Evolutionary conservation across 1,284 basidiomycete genomes (phyloP).

Genomic region (Boletus mariae): DNA sequence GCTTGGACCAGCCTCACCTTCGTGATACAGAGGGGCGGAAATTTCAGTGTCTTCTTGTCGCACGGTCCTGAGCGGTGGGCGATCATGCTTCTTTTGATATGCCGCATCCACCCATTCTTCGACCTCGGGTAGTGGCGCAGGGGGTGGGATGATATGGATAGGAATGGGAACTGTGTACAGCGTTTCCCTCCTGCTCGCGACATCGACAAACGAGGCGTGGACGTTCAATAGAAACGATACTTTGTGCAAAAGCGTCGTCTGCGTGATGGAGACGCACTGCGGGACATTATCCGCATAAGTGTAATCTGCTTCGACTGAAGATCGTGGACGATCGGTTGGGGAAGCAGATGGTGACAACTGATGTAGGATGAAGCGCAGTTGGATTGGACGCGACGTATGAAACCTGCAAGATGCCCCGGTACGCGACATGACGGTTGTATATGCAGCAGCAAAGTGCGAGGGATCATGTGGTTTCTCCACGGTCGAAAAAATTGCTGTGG

Average conservation of each 20-base stretch:
- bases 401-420: slow-evolving; percentile 80
- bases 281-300: slow-evolving; percentile 50
- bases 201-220: slow-evolving; percentile 68
- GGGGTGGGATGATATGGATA: slow-evolving; percentile 62
- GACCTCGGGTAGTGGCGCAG: slow-evolving; percentile 71
- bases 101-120: slow-evolving; percentile 65
- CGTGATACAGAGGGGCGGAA: slow-evolving; percentile 58
- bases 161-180: slow-evolving; percentile 61
- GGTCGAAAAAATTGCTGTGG: slow-evolving; percentile 15
- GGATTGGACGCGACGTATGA: slow-evolving; percentile 63
- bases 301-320: slow-evolving; percentile 42
- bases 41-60: slow-evolving; percentile 62
- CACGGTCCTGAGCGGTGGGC: slow-evolving; percentile 66
- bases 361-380: slow-evolving; percentile 69
- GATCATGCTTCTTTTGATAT: slow-evolving; percentile 82
- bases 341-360: slow-evolving; percentile 51
- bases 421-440: slow-evolving; percentile 56
- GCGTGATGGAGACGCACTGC: slow-evolving; percentile 71
- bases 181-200: slow-evolving; percentile 59
- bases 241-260: slow-evolving; percentile 67
- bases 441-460: slow-evolving; percentile 33
- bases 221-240: slow-evolving; percentile 66
- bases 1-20: slow-evolving; percentile 70
- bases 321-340: slow-evolving; percentile 43
- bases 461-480: slow-evolving; percentile 33